Conservation (phyloP, 169 alveolate genomes). For the Plasmodium ovale region DNA sequence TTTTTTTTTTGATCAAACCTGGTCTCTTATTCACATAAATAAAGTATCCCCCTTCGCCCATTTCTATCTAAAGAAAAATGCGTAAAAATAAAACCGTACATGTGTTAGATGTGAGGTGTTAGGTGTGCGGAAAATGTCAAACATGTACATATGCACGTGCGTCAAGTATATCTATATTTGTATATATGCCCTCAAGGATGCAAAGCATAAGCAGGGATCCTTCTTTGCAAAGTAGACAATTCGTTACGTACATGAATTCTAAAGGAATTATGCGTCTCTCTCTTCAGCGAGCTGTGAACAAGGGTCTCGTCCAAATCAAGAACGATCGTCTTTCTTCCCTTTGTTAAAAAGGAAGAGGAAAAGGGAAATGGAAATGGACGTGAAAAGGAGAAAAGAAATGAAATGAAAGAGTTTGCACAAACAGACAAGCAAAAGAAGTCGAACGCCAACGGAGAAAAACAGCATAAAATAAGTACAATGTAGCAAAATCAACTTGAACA, state of each 20-base stretch:
- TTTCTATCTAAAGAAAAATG: slow-evolving; percentile 77
- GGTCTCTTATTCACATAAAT: slow-evolving; percentile 88
- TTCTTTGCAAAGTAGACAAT: background rate
- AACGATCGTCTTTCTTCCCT: slow-evolving; percentile 84
- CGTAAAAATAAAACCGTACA: background rate
- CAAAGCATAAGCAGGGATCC: background rate
- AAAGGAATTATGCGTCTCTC: slow-evolving; percentile 77
- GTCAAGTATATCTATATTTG: no score
- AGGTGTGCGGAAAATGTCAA: no score
- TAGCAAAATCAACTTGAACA: background rate
- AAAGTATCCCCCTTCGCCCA: slow-evolving; percentile 81
- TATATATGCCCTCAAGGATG: background rate
- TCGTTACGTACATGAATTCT: slow-evolving; percentile 66
- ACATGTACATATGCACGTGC: no score
- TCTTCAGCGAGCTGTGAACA: slow-evolving; percentile 81
- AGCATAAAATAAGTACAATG: background rate
- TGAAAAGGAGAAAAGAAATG: background rate
- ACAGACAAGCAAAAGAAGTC: background rate
- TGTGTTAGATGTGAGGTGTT: no score
- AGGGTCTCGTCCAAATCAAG: slow-evolving; percentile 86
- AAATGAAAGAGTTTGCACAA: background rate
- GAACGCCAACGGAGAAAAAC: background rate
- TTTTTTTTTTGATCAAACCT: slow-evolving; percentile 68
- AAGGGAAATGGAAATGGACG: background rate
- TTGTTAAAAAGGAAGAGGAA: background rate